A percentile compares a stretch with the other conserved stretches of the same genome.
Evolutionary conservation across 345 rosid species (phyloP).

Genomic region (Alliaria petiolata): DNA sequence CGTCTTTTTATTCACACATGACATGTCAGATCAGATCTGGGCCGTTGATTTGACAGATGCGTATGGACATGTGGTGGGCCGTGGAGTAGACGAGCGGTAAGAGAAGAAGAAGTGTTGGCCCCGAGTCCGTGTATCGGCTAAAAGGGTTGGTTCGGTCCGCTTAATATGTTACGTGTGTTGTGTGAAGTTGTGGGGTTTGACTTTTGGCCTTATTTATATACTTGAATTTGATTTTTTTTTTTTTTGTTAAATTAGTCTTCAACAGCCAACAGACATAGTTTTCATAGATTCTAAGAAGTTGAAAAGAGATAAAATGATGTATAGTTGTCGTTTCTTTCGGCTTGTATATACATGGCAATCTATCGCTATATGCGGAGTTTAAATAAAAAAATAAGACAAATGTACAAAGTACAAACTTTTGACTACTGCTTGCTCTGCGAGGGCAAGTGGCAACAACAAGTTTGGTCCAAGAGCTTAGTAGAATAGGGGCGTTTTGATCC

Average conservation of each 20-base stretch:
- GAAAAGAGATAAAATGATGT: background rate
- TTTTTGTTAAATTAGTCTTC: background rate
- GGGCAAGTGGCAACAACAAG: constrained; percentile 6
- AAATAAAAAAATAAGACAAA: no score
- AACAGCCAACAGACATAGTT: background rate
- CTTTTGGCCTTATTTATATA: background rate
- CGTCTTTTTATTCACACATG: constrained; percentile 5
- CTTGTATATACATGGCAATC: no score
- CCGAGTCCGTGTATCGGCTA: background rate
- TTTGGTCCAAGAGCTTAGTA: constrained; percentile 9
- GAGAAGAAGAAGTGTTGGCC: background rate
- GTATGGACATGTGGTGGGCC: constrained; percentile 2
- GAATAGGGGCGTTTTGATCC: background rate
- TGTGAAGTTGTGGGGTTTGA: background rate
- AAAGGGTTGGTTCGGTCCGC: constrained; percentile 3
- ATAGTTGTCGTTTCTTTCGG: constrained; percentile 18
- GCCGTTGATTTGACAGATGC: constrained; percentile 10
- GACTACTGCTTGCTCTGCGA: constrained; percentile 5
- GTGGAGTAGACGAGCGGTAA: constrained; percentile 4
- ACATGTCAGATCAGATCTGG: constrained; percentile 13
- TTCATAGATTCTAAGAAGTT: constrained; percentile 14
- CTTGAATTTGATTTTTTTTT: no score
- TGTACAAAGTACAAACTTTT: constrained; percentile 2
- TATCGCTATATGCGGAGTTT: no score
- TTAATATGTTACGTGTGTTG: constrained; percentile 1